Evolutionary conservation across 1,139 yeast species (phyloP).

Genomic region (Sugiyamaella neomexicana): DNA sequence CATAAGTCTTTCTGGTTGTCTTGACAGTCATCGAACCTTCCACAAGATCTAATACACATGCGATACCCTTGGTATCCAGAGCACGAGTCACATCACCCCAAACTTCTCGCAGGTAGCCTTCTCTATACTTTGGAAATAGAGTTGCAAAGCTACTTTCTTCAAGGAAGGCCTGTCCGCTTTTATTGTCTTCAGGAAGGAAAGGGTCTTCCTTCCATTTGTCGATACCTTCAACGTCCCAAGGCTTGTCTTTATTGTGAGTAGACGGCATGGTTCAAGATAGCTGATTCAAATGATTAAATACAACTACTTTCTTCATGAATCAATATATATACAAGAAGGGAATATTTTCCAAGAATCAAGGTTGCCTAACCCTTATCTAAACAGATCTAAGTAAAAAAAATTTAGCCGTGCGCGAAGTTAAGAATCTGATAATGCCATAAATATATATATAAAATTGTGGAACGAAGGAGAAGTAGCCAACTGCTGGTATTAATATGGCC

Average conservation of each 20-base stretch:
- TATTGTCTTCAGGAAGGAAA: constrained; percentile 86
- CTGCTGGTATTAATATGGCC: background rate
- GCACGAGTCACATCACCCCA: constrained; percentile 93
- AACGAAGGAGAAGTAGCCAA: background rate
- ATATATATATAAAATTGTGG: background rate
- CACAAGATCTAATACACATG: constrained; percentile 82
- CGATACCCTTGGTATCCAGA: constrained; percentile 68
- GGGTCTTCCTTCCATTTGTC: constrained; percentile 93
- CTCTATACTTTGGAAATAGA: constrained; percentile 94
- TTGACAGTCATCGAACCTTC: constrained; percentile 98
- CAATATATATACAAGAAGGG: background rate
- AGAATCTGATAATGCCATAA: background rate
- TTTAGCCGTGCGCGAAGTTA: background rate
- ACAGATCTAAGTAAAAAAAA: background rate
- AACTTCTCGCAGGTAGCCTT: constrained; percentile 78
- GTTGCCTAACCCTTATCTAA: constrained; percentile 9
- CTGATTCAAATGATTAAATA: background rate
- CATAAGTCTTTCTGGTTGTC: constrained; percentile 92
- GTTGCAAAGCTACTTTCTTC: constrained; percentile 97
- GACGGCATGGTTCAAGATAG: constrained; percentile 62
- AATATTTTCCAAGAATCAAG: constrained; percentile 19
- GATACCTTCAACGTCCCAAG: constrained; percentile 96
- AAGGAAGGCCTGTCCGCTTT: constrained; percentile 80
- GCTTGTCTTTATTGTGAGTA: constrained; percentile 90
- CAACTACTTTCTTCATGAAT: background rate